Conservation (phyloP, 1,139 yeast species). For the Hyphopichia pseudoburtonii region DNA sequence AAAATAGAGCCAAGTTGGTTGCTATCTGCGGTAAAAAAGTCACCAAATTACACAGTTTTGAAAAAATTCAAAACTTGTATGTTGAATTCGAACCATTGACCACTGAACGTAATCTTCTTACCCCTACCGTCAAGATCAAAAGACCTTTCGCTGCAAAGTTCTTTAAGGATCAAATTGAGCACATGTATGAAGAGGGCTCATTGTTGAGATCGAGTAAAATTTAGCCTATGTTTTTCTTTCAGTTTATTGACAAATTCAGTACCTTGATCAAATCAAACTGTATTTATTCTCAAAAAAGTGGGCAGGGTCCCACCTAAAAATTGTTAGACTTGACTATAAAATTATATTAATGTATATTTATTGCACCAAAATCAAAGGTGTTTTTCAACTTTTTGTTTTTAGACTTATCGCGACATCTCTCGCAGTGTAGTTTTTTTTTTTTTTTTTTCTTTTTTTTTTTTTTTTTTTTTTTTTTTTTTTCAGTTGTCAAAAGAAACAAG, state of each 20-base stretch:
- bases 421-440: neutral
- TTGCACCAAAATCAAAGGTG: no score
- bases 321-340: no score
- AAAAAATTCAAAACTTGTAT: slow-evolving; percentile 35
- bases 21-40: slow-evolving; percentile 28
- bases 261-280: no score
- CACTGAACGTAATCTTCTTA: slow-evolving; percentile 37
- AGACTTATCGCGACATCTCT: slow-evolving; percentile 2
- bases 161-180: slow-evolving; percentile 21
- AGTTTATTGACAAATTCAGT: no score
- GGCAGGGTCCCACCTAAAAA: no score
- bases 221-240: no score
- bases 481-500: neutral
- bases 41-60: slow-evolving; percentile 32
- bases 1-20: slow-evolving; percentile 25
- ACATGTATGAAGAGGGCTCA: slow-evolving; percentile 28
- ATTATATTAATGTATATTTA: no score
- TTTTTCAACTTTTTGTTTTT: no score
- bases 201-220: no score
- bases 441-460: neutral
- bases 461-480: neutral
- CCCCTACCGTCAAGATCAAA: slow-evolving; percentile 43
- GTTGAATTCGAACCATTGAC: slow-evolving; percentile 41
- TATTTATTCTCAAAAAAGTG: no score
- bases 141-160: slow-evolving; percentile 37